These are phyloP conservation scores for Vinca major DNA, from an alignment of 305 asterid genomes.

Conservation along the genomic window DNA sequence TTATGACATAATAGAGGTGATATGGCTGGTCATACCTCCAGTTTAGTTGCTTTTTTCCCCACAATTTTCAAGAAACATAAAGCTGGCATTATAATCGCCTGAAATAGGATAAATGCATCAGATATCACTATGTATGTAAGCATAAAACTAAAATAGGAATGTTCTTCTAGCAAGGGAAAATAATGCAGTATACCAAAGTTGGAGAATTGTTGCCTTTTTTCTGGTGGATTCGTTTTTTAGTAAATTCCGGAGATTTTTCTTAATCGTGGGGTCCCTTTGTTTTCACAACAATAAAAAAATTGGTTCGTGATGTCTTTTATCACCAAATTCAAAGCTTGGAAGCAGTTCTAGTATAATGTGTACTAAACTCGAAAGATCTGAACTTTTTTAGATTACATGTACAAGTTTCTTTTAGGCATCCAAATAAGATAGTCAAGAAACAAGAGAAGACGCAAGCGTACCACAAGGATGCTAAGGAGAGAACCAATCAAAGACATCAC, in stretches of 20 bases:
- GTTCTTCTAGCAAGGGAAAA: neutral
- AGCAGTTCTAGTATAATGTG: neutral
- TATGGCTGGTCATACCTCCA: constrained; percentile 23
- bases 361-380: neutral
- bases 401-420: neutral
- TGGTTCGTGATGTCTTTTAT: neutral
- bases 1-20: neutral
- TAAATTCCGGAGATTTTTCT: neutral
- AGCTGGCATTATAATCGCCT: constrained; percentile 45
- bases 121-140: neutral
- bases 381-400: neutral
- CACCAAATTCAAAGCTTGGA: neutral
- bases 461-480: constrained; percentile 50
- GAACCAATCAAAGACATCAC: constrained; percentile 65
- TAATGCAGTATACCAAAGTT: neutral
- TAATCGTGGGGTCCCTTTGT: neutral
- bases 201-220: too few relatives aligned
- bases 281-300: neutral
- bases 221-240: too few relatives aligned
- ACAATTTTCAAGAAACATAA: constrained; percentile 39
- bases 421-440: neutral
- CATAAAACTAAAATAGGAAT: neutral
- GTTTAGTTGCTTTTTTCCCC: constrained; percentile 36
- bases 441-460: constrained; percentile 19
- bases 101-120: constrained; percentile 11